Evolutionary conservation across 371 early-diverging fungal genomes (phyloP), one percentile per base, ranked within the genome.

Genomic region (Quaeritorhiza haematococci): DNA sequence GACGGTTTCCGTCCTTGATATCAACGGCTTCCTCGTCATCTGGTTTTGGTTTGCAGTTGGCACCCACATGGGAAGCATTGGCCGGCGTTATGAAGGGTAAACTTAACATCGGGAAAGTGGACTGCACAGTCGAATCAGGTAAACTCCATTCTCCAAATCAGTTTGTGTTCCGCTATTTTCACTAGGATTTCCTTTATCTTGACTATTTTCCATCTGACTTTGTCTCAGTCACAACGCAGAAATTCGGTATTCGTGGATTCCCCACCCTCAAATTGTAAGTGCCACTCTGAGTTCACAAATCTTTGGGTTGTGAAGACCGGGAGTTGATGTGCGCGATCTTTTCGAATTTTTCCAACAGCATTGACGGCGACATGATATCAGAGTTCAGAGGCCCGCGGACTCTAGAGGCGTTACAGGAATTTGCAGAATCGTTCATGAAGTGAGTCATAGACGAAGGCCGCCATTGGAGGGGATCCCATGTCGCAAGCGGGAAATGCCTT

Each of bases 61-160:
- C 89, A 13, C 92, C 93, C 15, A 73, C 76, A 15, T 93, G 89
- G 84, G 80, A 72, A 29, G 71, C 83, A 50, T 66, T 94, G 59
- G 91, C 86, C 26, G 64, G 64, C 30, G 66, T 68, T 29, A 58
- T 89, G 45, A 75, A 77, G 58, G 81, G 80, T n/a, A 73, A 84
- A 59, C 74, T 90, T 42, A 87, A 92, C 59, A 75, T 95, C 5
- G 93, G 85, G 35, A 81, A 86, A 61, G 85, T 93, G 13, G 87
- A 93, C 71, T 95, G 96, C 73, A 83, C 82, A 3, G 68, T 63
- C 21, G 70, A 84, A 42, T 59, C 10, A 10, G 46, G 46, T n/a
- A n/a, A n/a, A n/a, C n/a, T n/a, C n/a, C n/a, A n/a, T n/a, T n/a
- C n/a, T n/a, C n/a, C n/a, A n/a, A n/a, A n/a, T n/a, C n/a, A 61